phyloP scores from a whole-genome alignment of 257 asterid genomes.

The Ballota nigra region DNA sequence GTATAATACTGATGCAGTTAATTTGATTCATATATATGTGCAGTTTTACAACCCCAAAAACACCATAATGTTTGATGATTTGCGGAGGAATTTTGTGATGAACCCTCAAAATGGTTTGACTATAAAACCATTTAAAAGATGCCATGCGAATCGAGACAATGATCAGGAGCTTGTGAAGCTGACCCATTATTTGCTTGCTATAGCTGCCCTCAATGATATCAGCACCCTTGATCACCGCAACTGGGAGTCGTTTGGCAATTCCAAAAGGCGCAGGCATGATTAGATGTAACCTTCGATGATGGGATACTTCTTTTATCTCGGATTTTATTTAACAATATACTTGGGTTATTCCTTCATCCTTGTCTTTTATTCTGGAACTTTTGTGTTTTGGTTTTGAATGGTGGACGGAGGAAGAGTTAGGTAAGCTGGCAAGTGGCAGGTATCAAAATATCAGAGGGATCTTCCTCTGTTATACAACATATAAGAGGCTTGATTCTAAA shows the following conservation, averaged over 20 bases:
- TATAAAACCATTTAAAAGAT: constrained; percentile 79
- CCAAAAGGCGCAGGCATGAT: constrained; percentile 71
- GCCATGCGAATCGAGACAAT: constrained; percentile 66
- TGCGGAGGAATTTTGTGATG: constrained; percentile 92
- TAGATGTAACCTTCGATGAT: constrained; percentile 15
- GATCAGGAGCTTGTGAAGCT: constrained; percentile 90
- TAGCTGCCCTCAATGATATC: constrained; percentile 79
- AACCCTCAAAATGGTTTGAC: constrained; percentile 87
- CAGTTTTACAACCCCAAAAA: constrained; percentile 75
- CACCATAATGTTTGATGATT: constrained; percentile 94
- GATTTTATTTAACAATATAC: neutral
- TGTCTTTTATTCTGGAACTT: too few species aligned
- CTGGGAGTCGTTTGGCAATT: constrained; percentile 72
- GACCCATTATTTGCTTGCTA: constrained; percentile 80
- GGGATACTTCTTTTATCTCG: neutral
- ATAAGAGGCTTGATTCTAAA: too few species aligned
- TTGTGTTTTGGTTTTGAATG: too few species aligned
- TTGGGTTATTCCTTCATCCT: neutral
- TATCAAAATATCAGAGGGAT: too few species aligned
- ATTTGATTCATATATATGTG: constrained; percentile 24
- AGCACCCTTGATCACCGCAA: constrained; percentile 72
- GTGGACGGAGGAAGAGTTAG: too few species aligned
- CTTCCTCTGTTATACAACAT: too few species aligned
- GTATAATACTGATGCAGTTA: constrained; percentile 3
- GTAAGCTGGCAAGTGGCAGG: too few species aligned